Percentiles rank a stretch among this genome's conserved stretches.
These are phyloP conservation scores for Juglanconis sp. DNA, from an alignment of 2,329 filamentous ascomycete species.

Conservation along the genomic window DNA sequence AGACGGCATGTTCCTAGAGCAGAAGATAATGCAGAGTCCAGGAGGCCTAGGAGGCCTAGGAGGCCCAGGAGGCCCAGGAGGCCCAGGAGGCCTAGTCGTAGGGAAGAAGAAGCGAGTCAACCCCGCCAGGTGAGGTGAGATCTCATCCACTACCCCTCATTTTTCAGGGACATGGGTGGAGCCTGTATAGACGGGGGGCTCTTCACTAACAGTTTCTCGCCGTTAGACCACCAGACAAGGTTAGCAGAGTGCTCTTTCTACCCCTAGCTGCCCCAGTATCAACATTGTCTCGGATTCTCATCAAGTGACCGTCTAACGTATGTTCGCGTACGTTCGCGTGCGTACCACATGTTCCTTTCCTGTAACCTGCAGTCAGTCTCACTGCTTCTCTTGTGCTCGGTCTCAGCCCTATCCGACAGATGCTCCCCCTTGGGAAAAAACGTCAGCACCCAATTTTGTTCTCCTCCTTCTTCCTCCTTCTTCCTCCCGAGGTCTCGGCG, in stretches of 20 bases:
- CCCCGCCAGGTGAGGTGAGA: conserved; percentile 5
- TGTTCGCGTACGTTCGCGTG: not conserved
- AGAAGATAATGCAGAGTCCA: conserved; percentile 6
- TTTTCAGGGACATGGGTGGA: not conserved
- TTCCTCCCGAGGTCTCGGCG: no score
- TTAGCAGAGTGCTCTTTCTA: not conserved
- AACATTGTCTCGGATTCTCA: not conserved
- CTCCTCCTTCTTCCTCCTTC: not conserved
- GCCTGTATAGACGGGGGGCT: not conserved
- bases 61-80: not conserved
- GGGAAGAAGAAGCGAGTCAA: not conserved
- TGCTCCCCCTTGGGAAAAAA: not conserved
- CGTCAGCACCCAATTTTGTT: not conserved
- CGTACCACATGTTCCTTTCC: not conserved
- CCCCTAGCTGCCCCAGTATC: not conserved
- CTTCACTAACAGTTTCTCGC: not conserved
- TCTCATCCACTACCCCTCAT: not conserved
- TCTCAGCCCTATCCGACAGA: not conserved
- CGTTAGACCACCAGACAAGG: not conserved
- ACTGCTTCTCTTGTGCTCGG: not conserved
- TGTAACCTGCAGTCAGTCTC: not conserved
- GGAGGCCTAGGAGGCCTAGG: not conserved
- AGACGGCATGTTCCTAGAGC: not conserved
- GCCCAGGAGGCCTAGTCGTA: no score
- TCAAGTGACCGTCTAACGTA: not conserved